Base-by-base conservation (phyloP, 164 flowering plant species). In the Pachysandra terminalis region DNA sequence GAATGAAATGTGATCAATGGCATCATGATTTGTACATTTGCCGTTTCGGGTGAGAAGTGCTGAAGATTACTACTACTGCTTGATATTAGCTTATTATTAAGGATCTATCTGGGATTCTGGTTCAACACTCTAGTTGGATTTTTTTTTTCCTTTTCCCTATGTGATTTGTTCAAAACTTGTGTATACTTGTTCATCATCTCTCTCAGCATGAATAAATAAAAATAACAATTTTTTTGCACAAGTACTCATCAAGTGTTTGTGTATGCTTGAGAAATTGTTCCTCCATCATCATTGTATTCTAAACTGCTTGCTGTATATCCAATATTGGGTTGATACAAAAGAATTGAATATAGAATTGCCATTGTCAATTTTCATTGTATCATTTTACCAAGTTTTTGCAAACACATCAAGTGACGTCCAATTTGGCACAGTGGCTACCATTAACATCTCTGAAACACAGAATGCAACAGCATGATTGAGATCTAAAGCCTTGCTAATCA, bases 141-240 rank as follows among this genome's bases (percentile, higher is more conserved):
- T 25, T 13, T 32, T n/a, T 32, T 15, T 65, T 23, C 61, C 9
- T 22, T 21, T 9, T 41, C 5, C 67, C 4, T 52, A 37, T 59
- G 41, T 61, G 56, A 19, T 62, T 59, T 9, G 51, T 5, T 48
- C 57, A 51, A 32, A 37, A 24, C 37, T 65, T 56, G 62, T 49
- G 72, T 64, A 37, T 59, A 54, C 37, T 21, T 65, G 73, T 76
- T 79, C 72, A 75, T 56, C 56, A 32, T 70, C 77, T 69, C 60
- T 61, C n/a, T 75, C 1, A 72, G 53, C 40, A 64, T 61, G 25
- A 57, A 26, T 0, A 28, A 45, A 45, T 45, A 45, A 12, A 45
- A 45, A 7, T 32, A 32, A 32, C 7, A 32, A n/a, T 21, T 37
- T 68, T 59, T 32, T 61, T 15, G 27, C 14, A 21, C 17, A 0